A percentile compares a stretch with the other conserved stretches of the same genome.
These are phyloP conservation scores for Wickerhamomyces chaumierensis DNA, from an alignment of 805 yeast species.

Conservation along the genomic window DNA sequence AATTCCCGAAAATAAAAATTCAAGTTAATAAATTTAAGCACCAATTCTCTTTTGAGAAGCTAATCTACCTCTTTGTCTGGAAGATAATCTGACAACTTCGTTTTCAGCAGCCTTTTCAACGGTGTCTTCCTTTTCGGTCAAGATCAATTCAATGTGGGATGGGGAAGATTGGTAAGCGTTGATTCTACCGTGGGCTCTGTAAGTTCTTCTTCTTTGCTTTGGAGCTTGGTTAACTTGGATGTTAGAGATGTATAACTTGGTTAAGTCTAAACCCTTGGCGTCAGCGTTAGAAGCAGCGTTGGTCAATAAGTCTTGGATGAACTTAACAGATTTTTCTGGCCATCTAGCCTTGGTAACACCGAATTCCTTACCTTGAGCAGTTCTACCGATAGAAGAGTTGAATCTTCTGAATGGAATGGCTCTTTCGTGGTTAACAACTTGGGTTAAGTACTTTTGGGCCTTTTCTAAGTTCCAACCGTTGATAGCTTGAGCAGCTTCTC, in stretches of 20 bases:
- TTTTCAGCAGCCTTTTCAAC: slow-evolving; percentile 84
- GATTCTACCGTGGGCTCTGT: slow-evolving; percentile 99
- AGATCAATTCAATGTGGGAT: slow-evolving; percentile 95
- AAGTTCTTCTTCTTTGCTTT: slow-evolving; percentile 99
- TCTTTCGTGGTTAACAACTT: slow-evolving; percentile 96
- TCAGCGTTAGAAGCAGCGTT: slow-evolving; percentile 99
- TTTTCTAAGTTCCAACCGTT: slow-evolving; percentile 95
- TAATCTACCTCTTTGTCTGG: slow-evolving; percentile 90
- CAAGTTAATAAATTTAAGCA: slow-evolving; percentile 29
- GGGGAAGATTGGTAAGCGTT: slow-evolving; percentile 99
- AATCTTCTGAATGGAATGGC: slow-evolving; percentile 99
- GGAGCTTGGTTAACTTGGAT: slow-evolving; percentile 99
- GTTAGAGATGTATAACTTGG: slow-evolving; percentile 91
- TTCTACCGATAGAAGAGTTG: slow-evolving; percentile 94
- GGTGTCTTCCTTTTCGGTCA: slow-evolving; percentile 90
- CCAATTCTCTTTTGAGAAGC: slow-evolving; percentile 80
- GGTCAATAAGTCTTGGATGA: slow-evolving; percentile 85
- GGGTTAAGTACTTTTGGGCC: slow-evolving; percentile 92
- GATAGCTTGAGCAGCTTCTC: slow-evolving; percentile 98
- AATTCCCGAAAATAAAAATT: neutral
- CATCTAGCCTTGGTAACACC: slow-evolving; percentile 99
- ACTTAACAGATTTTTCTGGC: slow-evolving; percentile 98
- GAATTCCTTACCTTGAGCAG: slow-evolving; percentile 99
- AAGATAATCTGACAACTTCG: slow-evolving; percentile 59
- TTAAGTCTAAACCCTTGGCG: slow-evolving; percentile 94